Conservation (phyloP, 2,329 filamentous ascomycete genomes). For the Penicillium capsulatum region DNA sequence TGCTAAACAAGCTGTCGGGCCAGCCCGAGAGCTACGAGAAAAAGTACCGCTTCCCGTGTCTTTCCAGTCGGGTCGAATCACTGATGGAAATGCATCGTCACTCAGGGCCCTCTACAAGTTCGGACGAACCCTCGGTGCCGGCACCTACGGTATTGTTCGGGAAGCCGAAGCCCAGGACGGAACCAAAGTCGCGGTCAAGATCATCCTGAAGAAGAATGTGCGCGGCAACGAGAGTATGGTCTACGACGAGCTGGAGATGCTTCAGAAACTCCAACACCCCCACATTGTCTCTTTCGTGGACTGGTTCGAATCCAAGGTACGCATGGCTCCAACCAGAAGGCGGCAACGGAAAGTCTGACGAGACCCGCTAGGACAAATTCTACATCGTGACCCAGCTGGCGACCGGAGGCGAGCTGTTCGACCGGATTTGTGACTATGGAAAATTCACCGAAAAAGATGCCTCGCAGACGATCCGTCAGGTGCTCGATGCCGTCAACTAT, state of each 20-base stretch:
- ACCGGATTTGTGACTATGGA: conserved; percentile 95
- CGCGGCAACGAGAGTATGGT: conserved; percentile 99
- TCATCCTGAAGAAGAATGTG: conserved; percentile 99
- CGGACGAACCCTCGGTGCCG: conserved; percentile 87
- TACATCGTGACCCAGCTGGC: conserved; percentile 98
- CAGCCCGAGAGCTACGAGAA: conserved; percentile 98
- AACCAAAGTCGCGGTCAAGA: conserved; percentile 90
- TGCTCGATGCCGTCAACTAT: conserved; percentile 89
- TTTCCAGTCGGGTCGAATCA: neutral
- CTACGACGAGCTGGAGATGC: conserved; percentile 90
- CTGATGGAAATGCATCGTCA: neutral
- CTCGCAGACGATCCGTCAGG: conserved; percentile 89
- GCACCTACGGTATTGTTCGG: conserved; percentile 96
- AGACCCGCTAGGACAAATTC: conserved; percentile 76
- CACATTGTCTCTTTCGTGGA: conserved; percentile 97
- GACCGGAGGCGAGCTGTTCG: conserved; percentile 93
- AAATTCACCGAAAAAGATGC: conserved; percentile 99
- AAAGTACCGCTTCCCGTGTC: conserved; percentile 60
- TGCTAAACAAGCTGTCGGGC: conserved; percentile 93
- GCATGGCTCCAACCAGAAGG: conserved; percentile 24
- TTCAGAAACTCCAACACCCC: conserved; percentile 84
- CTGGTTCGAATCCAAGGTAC: conserved; percentile 96
- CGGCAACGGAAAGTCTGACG: too few relatives aligned
- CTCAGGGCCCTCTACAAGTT: conserved; percentile 80
- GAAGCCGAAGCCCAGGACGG: conserved; percentile 78